Percentiles rank a stretch among this genome's conserved stretches.
These are phyloP conservation scores for Fusarium paranaense DNA, from an alignment of 2,329 filamentous ascomycete species.

Conservation along the genomic window DNA sequence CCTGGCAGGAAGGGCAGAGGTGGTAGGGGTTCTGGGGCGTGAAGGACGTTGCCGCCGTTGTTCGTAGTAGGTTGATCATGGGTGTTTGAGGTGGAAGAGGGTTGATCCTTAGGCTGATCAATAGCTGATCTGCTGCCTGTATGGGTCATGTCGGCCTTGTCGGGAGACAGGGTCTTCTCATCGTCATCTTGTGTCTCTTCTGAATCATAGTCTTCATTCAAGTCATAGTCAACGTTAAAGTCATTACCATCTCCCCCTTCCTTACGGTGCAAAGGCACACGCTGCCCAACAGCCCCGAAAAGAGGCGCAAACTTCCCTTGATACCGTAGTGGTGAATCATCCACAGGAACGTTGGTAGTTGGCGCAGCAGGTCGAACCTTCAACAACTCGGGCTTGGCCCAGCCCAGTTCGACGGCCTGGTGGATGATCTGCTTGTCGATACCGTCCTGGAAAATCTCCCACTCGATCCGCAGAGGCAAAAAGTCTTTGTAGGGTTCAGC, in stretches of 20 bases:
- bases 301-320: background rate
- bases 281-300: background rate
- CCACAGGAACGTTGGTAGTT: background rate
- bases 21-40: background rate
- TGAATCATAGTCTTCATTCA: background rate
- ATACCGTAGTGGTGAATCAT: background rate
- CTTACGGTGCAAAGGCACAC: background rate
- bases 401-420: slow-evolving; percentile 13
- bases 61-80: background rate
- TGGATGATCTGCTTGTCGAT: slow-evolving; percentile 28
- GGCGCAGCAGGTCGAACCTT: background rate
- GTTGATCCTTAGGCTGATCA: background rate
- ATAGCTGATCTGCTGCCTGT: background rate
- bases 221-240: background rate
- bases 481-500: slow-evolving; percentile 32
- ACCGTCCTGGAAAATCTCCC: slow-evolving; percentile 38
- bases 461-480: slow-evolving; percentile 39
- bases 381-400: slow-evolving; percentile 7
- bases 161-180: background rate
- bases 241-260: background rate
- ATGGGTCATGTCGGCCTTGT: background rate
- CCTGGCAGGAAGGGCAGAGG: slow-evolving; percentile 4
- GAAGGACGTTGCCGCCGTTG: background rate
- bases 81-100: background rate
- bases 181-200: background rate